Evolutionary conservation across 495 filamentous ascomycete genomes (phyloP), one percentile per base, ranked within the genome.

Genomic region (Apodospora peruviana): DNA sequence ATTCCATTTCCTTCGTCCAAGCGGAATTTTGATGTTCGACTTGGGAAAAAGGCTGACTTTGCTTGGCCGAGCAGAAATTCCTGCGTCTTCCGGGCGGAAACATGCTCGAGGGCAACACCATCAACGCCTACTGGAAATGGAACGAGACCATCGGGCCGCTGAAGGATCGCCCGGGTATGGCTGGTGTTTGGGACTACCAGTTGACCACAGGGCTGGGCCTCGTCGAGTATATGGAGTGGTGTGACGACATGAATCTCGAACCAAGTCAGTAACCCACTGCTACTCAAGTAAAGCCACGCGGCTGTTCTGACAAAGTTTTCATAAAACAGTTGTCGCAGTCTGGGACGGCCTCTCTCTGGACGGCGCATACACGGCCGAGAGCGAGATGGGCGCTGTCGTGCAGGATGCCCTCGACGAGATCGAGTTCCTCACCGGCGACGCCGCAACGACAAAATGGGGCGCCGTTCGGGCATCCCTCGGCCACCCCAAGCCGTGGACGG

Each of bases 11-110:
- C 0, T 3, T 7, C 35, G 7, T 21, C 11, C 36, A 16, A 14
- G 2, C 10, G 12, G 4, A 19, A 48, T 7, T 35, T 7, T 7
- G 1, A 35, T 35, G 0, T 7, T 27, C 11, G 2, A 9, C 0
- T 8, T 2, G 2, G 9, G 42, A 43, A n/a, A 1, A 9, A 25
- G 8, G 29, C 12, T 16, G 2, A 45, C 19, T 37, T 17, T 27
- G 43, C 7, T 3, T 25, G 0, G 20, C 20, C 3, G 8, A 45
- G 49, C 43, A 59, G 48, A 72, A 57, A 20, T 81, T 85, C 53
- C 66, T 87, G 29, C 72, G 84, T 5, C 78, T 84, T 36, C 83
- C 83, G 0, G 83, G 83, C 21, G 84, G 84, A 1, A 87, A 87
- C 56, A 85, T 84, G 58, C 61, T 85, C 50, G 81, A 84, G 52